phyloP scores from a whole-genome alignment of 176 grass and related monocot species.

The Zoysia japonica region DNA sequence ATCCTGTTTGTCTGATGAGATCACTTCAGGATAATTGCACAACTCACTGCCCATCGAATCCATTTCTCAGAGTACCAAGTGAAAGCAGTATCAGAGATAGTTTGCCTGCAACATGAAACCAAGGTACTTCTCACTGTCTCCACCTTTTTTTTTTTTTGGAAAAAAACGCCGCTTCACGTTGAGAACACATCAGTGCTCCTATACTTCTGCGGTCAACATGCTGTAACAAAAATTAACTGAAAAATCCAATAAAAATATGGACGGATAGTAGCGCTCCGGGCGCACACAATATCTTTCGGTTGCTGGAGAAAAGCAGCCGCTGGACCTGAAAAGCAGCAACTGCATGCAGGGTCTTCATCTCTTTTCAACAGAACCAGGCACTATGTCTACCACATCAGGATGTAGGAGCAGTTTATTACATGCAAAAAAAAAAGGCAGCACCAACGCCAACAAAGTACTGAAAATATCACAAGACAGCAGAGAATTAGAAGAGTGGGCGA shows the following conservation, averaged over 20 bases:
- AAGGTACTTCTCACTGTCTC: no score
- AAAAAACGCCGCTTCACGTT: no score
- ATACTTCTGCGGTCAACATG: neutral
- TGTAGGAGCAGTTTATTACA: neutral
- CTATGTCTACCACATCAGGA: slow-evolving; percentile 9
- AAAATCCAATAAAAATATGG: no score
- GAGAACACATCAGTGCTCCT: neutral
- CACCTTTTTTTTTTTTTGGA: no score
- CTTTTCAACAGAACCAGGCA: slow-evolving; percentile 18
- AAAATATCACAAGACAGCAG: neutral
- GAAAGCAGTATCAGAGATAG: neutral
- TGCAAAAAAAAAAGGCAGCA: neutral
- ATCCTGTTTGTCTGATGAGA: neutral
- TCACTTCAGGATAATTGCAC: neutral
- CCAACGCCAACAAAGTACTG: neutral
- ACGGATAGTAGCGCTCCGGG: neutral
- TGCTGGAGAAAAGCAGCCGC: neutral
- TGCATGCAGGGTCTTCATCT: neutral
- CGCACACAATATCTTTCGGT: neutral
- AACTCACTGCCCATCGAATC: neutral
- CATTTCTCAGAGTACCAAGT: neutral
- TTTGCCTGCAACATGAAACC: neutral
- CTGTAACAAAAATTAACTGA: neutral
- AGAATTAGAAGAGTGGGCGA: neutral
- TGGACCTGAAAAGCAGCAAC: neutral